Evolutionary conservation across 2,329 filamentous ascomycete species (phyloP), one percentile per base, ranked within the genome.

Genomic region (Aspergillus pseudotamarii): DNA sequence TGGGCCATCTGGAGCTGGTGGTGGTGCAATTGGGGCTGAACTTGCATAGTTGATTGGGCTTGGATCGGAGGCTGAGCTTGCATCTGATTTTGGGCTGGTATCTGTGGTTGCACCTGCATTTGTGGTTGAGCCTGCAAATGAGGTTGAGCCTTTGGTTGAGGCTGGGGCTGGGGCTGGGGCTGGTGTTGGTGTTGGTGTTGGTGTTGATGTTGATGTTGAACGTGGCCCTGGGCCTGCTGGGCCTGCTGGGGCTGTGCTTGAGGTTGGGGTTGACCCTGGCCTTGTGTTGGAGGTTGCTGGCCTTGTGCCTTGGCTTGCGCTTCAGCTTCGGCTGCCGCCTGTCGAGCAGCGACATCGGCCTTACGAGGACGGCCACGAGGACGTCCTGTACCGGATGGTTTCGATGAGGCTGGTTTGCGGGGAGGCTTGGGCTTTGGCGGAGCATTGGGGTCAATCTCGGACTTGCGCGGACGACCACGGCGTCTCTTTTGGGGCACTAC

Each of bases 311-410:
- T 53, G 2, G 50, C 51, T 34, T 65, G 65, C 19, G 34, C 36
- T 57, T 67, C 62, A 16, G 45, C 45, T 55, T 63, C 62, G 11
- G 61, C 51, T 3, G 41, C 58, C 0, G 72, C 73, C 65, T 36
- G 69, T 58, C 21, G 72, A 4, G 74, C 74, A 6, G 70, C 68
- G 30, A 76, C 67, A 65, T 76, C 74, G 2, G 70, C 73, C 63
- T 77, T 77, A 8, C 73, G 73, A 58, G 75, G 75, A 54, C 75
- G 68, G 21, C 75, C 75, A 34, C 75, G 74, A 16, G 73, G 74
- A 12, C 75, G 70, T 8, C 74, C 74, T 0, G 73, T 76, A 6
- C 73, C 72, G 11, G 69, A 62, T 28, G 68, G 67, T 34, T 66
- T 68, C n/a, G 68, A 66, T 3, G 66, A 61, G 11, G 64, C 43